A percentile compares a stretch with the other conserved stretches of the same genome.
phyloP scores from a whole-genome alignment of 1,284 basidiomycete species.

The Bondarzewia mesenterica region DNA sequence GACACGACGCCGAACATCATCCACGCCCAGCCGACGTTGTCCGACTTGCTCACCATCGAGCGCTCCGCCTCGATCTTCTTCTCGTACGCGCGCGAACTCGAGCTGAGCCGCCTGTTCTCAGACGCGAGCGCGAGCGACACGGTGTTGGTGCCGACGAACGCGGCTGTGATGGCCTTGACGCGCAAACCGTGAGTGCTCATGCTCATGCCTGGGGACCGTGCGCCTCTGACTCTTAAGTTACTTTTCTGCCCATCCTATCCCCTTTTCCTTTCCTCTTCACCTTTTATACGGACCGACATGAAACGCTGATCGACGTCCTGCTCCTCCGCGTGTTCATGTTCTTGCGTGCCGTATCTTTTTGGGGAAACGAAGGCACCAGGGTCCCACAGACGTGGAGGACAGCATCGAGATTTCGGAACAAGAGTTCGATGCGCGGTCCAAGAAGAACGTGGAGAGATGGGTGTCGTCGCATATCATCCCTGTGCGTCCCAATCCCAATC shows the following conservation, averaged over 20 bases:
- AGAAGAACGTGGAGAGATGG: conserved; percentile 62
- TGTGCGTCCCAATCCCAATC: conserved; percentile 38
- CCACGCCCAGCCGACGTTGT: conserved; percentile 38
- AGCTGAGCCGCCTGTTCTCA: conserved; percentile 44
- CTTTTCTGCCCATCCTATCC: too few relatives aligned
- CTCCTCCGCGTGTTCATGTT: background rate
- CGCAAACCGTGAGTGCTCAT: conserved; percentile 59
- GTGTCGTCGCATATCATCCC: conserved; percentile 68
- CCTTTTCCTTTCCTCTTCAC: too few relatives aligned
- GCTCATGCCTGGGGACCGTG: too few relatives aligned
- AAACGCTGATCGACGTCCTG: too few relatives aligned
- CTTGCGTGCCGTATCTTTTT: background rate
- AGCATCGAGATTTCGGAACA: conserved; percentile 49
- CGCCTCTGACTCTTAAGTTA: too few relatives aligned
- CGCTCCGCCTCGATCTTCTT: conserved; percentile 69
- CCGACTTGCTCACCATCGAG: conserved; percentile 70
- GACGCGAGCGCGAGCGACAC: conserved; percentile 35
- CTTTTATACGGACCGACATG: too few relatives aligned
- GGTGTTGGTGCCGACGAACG: conserved; percentile 69
- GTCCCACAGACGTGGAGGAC: conserved; percentile 31
- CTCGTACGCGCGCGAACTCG: conserved; percentile 66
- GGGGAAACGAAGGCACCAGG: conserved; percentile 58
- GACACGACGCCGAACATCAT: too few relatives aligned
- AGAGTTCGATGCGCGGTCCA: conserved; percentile 50
- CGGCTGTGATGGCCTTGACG: conserved; percentile 68